Percentiles rank a stretch among this genome's conserved stretches.
These are phyloP conservation scores for Aureobasidium vineae DNA, from an alignment of 2,329 filamentous ascomycete genomes.

Conservation along the genomic window DNA sequence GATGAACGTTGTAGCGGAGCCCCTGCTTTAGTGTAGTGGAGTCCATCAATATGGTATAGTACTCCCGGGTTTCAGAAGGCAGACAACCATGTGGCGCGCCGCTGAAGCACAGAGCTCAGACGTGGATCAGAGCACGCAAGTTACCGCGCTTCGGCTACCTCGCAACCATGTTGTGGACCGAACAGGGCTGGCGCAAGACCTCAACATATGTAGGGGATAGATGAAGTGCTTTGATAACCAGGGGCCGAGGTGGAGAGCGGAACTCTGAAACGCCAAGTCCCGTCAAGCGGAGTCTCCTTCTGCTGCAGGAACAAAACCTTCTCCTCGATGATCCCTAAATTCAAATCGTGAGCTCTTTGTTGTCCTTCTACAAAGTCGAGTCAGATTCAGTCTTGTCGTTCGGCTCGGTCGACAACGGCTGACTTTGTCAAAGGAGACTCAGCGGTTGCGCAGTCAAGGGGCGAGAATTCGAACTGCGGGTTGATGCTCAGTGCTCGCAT, in stretches of 20 bases:
- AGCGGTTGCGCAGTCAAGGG: background rate
- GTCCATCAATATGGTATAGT: slow-evolving; percentile 18
- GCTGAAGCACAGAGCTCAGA: slow-evolving; percentile 2
- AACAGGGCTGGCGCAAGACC: background rate
- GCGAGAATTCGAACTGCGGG: background rate
- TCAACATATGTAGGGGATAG: slow-evolving; percentile 7
- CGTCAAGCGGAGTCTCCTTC: slow-evolving; percentile 5
- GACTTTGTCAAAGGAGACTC: background rate
- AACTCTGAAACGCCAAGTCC: slow-evolving; percentile 24
- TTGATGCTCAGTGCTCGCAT: background rate
- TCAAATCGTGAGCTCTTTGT: background rate
- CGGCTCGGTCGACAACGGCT: slow-evolving; percentile 7
- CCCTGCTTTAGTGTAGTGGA: slow-evolving; percentile 26
- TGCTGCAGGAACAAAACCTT: slow-evolving; percentile 20
- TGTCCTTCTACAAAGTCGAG: background rate
- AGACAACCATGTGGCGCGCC: slow-evolving; percentile 18
- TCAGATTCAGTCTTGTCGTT: slow-evolving; percentile 10
- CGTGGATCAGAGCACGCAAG: slow-evolving; percentile 18
- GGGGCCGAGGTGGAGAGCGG: slow-evolving; percentile 17
- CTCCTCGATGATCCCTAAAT: slow-evolving; percentile 16
- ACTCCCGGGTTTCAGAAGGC: slow-evolving; percentile 13
- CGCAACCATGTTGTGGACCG: background rate
- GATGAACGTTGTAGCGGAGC: slow-evolving; percentile 17
- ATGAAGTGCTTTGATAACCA: slow-evolving; percentile 18
- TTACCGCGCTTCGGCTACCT: background rate